Percentiles rank a stretch among this genome's conserved stretches.
These are phyloP conservation scores for Isoetes taiwanensis DNA, from an alignment of 75 land plant genomes.

Conservation along the genomic window DNA sequence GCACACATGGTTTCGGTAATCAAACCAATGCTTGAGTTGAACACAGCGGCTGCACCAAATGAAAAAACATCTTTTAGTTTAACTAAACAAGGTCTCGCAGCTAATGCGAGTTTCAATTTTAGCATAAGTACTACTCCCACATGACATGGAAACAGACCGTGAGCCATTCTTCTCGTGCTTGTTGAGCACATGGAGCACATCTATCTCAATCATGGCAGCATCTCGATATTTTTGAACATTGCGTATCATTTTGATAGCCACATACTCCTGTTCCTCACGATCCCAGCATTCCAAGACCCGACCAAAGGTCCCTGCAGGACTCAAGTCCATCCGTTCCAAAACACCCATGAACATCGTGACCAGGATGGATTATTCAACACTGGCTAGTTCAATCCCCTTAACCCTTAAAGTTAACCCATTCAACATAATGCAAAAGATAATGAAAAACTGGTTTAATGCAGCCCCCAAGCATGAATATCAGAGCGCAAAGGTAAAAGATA, in stretches of 20 bases:
- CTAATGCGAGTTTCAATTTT: not conserved
- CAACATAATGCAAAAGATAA: not conserved
- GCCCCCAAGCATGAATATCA: not conserved
- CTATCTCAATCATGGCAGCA: conserved; percentile 82
- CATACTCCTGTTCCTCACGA: conserved; percentile 58
- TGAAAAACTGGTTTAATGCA: too few species aligned
- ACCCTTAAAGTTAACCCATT: not conserved
- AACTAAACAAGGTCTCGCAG: not conserved
- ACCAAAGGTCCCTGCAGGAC: conserved; percentile 80
- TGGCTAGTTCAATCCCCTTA: not conserved
- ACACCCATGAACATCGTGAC: not conserved
- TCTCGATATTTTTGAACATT: conserved; percentile 69
- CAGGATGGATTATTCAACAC: not conserved
- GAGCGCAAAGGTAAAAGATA: not conserved
- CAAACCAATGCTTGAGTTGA: conserved; percentile 32
- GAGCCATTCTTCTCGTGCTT: conserved; percentile 51
- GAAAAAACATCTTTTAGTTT: not conserved
- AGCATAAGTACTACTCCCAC: not conserved
- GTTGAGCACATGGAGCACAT: conserved; percentile 49
- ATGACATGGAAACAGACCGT: conserved; percentile 27
- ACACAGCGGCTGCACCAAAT: conserved; percentile 31
- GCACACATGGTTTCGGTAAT: conserved; percentile 31
- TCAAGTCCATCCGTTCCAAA: not conserved
- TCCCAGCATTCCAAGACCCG: conserved; percentile 94
- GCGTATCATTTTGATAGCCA: conserved; percentile 73